These are phyloP conservation scores for Diplodia seriata DNA, from an alignment of 2,329 filamentous ascomycete genomes.

Conservation along the genomic window DNA sequence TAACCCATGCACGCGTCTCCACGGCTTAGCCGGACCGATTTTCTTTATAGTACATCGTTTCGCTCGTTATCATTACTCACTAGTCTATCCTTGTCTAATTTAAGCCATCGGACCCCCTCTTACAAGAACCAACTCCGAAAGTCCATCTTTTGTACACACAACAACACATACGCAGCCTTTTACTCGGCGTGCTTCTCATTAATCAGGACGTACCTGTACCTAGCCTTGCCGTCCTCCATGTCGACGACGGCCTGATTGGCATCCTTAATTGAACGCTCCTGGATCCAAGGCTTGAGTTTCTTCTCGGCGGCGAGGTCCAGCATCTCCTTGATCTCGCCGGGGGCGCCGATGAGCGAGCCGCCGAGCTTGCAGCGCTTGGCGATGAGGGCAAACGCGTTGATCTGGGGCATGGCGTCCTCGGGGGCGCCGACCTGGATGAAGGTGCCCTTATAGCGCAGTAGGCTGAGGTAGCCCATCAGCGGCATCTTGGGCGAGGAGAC, in stretches of 20 bases:
- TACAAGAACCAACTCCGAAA: background rate
- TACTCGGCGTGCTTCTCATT: conserved; percentile 41
- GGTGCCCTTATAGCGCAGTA: conserved; percentile 65
- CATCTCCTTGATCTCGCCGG: conserved; percentile 67
- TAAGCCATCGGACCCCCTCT: background rate
- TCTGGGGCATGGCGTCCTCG: conserved; percentile 61
- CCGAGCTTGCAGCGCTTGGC: conserved; percentile 58
- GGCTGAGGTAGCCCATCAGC: conserved; percentile 64
- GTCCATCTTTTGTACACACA: background rate
- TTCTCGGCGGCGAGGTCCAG: conserved; percentile 65
- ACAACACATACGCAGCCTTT: background rate
- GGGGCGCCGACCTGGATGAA: conserved; percentile 73
- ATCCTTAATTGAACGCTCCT: conserved; percentile 64
- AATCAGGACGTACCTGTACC: conserved; percentile 52
- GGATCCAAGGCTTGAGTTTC: conserved; percentile 66
- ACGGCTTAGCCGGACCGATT: too few species aligned
- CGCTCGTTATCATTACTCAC: background rate
- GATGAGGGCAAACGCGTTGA: conserved; percentile 66
- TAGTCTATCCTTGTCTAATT: background rate
- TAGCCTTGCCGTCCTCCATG: conserved; percentile 62
- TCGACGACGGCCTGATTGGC: conserved; percentile 64
- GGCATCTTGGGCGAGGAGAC: conserved; percentile 68
- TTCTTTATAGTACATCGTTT: background rate
- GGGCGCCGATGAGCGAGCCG: conserved; percentile 59
- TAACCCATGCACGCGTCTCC: too few species aligned